These are phyloP conservation scores for Meripilus lineatus DNA, from an alignment of 1,284 basidiomycete genomes.

Conservation along the genomic window DNA sequence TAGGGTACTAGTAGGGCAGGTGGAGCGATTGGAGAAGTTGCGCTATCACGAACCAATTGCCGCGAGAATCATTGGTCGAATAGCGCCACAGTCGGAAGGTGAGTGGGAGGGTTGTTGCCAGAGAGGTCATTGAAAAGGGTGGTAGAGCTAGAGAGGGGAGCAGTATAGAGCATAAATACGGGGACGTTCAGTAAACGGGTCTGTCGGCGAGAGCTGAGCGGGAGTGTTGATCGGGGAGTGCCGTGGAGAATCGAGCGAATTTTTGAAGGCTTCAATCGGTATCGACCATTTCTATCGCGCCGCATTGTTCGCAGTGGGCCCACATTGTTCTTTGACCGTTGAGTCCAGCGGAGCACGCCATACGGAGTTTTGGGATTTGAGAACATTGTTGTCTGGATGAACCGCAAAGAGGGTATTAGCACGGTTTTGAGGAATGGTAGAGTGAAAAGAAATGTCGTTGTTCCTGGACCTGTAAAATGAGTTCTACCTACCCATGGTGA, in stretches of 20 bases:
- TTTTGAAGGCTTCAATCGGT: slow-evolving; percentile 39
- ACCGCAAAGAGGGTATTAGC: slow-evolving; percentile 16
- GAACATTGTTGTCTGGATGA: slow-evolving; percentile 54
- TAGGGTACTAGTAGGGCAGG: no score
- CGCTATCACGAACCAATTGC: background rate
- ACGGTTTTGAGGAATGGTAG: slow-evolving; percentile 4
- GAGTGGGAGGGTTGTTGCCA: slow-evolving; percentile 5
- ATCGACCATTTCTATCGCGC: slow-evolving; percentile 82
- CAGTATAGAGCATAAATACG: slow-evolving; percentile 7
- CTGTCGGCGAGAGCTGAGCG: slow-evolving; percentile 2
- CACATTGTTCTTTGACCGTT: slow-evolving; percentile 60
- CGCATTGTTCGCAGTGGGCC: slow-evolving; percentile 82
- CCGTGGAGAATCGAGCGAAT: background rate
- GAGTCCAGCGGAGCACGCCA: slow-evolving; percentile 32
- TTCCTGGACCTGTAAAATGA: background rate
- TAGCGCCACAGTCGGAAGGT: background rate
- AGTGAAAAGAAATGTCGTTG: background rate
- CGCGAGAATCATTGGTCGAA: no score
- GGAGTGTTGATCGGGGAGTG: background rate
- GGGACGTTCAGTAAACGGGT: slow-evolving; percentile 2
- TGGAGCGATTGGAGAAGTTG: no score
- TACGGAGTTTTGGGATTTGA: slow-evolving; percentile 61
- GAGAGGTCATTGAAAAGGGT: background rate
- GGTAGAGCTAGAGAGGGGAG: slow-evolving; percentile 2
- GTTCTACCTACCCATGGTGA: slow-evolving; percentile 65